Conservation (phyloP, 2,329 filamentous ascomycete species). For the Aspergillus caelatus region DNA sequence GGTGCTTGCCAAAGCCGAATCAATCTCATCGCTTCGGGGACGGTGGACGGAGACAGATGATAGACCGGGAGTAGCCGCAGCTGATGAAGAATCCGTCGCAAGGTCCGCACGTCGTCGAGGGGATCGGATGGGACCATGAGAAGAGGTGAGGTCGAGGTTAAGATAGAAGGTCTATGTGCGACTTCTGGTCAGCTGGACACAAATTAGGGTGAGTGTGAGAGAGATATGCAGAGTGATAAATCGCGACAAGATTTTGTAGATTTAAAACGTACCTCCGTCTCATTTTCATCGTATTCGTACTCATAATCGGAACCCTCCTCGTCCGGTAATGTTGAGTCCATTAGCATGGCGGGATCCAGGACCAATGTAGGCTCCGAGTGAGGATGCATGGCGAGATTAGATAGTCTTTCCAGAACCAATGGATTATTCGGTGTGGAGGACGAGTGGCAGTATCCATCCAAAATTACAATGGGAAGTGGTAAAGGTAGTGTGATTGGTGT, state of each 20-base stretch:
- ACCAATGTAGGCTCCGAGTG: slow-evolving; percentile 15
- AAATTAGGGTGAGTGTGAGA: background rate
- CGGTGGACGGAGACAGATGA: slow-evolving; percentile 16
- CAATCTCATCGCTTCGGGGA: slow-evolving; percentile 29
- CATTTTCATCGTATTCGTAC: slow-evolving; percentile 60
- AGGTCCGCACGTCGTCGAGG: slow-evolving; percentile 32
- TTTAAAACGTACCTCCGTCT: slow-evolving; percentile 51
- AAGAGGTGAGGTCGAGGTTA: slow-evolving; percentile 59
- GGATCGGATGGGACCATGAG: slow-evolving; percentile 41
- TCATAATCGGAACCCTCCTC: slow-evolving; percentile 59
- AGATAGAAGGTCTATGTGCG: slow-evolving; percentile 58
- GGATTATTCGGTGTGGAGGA: background rate
- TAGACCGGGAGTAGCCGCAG: slow-evolving; percentile 10
- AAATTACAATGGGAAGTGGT: background rate
- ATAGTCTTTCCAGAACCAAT: background rate
- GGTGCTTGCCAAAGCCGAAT: slow-evolving; percentile 44
- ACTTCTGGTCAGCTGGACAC: slow-evolving; percentile 1
- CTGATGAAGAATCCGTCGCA: slow-evolving; percentile 3
- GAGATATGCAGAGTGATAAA: background rate
- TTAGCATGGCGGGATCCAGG: slow-evolving; percentile 28
- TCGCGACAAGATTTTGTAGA: background rate
- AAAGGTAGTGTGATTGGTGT: background rate
- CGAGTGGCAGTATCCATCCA: background rate
- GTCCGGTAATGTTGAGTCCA: slow-evolving; percentile 29
- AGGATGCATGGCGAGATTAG: slow-evolving; percentile 10